A percentile compares a stretch with the other conserved stretches of the same genome.
Evolutionary conservation across 2,329 filamentous ascomycete genomes (phyloP).

Genomic region (Sporothrix variecibatus): DNA sequence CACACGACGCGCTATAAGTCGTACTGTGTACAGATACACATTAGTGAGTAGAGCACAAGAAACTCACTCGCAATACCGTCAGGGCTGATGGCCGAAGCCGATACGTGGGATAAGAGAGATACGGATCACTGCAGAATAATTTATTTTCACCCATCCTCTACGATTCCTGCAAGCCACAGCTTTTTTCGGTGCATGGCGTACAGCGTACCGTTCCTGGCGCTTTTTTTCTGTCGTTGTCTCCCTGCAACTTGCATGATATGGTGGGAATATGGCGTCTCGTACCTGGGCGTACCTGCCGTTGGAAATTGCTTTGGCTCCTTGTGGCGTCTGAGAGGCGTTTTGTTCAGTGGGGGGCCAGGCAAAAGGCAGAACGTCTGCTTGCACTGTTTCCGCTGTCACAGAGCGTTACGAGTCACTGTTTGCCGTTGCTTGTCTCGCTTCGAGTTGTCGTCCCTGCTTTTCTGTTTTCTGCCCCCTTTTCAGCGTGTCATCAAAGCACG

Average conservation of each 20-base stretch:
- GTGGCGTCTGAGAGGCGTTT: neutral
- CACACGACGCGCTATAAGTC: neutral
- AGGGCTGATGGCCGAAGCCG: neutral
- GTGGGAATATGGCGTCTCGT: neutral
- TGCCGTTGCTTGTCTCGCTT: neutral
- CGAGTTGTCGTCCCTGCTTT: neutral
- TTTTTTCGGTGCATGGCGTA: neutral
- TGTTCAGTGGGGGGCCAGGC: neutral
- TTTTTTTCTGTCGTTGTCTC: neutral
- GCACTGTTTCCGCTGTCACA: neutral
- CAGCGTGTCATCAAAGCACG: neutral
- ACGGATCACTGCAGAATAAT: neutral
- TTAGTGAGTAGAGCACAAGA: neutral
- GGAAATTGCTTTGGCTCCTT: conserved; percentile 3
- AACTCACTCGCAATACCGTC: neutral
- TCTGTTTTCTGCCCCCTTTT: neutral
- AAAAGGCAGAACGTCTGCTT: neutral
- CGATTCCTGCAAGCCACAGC: neutral
- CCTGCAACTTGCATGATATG: neutral
- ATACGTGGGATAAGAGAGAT: neutral
- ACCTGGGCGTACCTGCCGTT: neutral
- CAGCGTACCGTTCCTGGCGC: neutral
- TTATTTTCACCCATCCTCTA: neutral
- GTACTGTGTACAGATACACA: neutral
- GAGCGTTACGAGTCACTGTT: neutral